These are phyloP conservation scores for Lagerstroemia speciosa DNA, from an alignment of 345 rosid genomes.

Conservation along the genomic window DNA sequence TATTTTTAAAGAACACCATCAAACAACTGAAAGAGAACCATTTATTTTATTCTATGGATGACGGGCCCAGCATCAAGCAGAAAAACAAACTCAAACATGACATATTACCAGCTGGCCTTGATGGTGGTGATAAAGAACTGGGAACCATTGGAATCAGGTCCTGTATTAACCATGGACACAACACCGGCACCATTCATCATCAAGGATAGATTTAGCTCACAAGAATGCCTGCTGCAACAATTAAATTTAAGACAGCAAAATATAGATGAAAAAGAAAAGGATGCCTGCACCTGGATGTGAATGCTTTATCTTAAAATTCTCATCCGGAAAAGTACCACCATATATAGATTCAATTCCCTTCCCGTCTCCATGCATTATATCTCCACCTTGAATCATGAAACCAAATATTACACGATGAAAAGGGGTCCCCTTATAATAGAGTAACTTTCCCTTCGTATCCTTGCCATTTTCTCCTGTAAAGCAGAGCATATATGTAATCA, in stretches of 20 bases:
- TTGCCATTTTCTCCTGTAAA: conserved; percentile 63
- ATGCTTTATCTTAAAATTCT: conserved; percentile 78
- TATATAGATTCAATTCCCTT: conserved; percentile 72
- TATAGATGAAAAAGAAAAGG: background rate
- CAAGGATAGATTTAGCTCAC: background rate
- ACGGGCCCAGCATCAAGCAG: too few relatives aligned
- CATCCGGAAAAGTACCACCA: conserved; percentile 75
- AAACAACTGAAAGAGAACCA: background rate
- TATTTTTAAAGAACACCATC: background rate
- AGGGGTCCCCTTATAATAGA: conserved; percentile 72
- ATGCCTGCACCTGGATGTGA: conserved; percentile 65
- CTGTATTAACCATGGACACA: conserved; percentile 87
- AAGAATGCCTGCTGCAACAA: background rate
- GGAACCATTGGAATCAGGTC: conserved; percentile 89
- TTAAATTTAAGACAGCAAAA: background rate
- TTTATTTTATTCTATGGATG: background rate
- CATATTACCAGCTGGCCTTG: conserved; percentile 85
- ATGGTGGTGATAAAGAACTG: conserved; percentile 92
- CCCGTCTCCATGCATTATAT: conserved; percentile 63
- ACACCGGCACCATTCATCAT: conserved; percentile 34
- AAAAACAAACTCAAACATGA: background rate
- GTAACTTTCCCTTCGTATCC: conserved; percentile 44
- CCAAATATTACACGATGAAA: conserved; percentile 94
- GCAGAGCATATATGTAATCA: background rate
- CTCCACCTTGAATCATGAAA: conserved; percentile 93